Evolutionary conservation across 176 grass and related monocot species (phyloP), one percentile per base, ranked within the genome.

Genomic region (Oryza officinalis): DNA sequence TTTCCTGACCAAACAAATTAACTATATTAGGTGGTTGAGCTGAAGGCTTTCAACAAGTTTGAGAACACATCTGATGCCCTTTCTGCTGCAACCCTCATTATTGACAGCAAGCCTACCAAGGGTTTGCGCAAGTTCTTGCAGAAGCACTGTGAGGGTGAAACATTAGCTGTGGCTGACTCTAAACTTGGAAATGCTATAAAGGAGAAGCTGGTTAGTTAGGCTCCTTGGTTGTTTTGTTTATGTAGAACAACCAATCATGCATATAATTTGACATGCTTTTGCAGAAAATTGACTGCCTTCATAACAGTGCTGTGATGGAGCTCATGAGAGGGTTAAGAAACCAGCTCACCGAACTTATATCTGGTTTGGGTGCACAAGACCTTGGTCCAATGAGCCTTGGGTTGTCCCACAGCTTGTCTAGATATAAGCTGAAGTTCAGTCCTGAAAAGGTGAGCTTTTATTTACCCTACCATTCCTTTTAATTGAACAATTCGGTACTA

Each of bases 281-380:
- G 68, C 78, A 98, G 91, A 98, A 95, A 98, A 98, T 98, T 50
- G 92, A 98, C 64, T 98, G 95, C n/a, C 50, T 95, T 71, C 95
- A 98, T 60, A 98, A 87, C 46, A 88, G 72, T 90, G 87, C 89
- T 82, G 89, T 95, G 37, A 93, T 95, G 95, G 95, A 95, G 80
- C 79, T 98, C 40, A 95, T 98, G 95, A 95, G 95, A 74, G 95
- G 92, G 49, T 77, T 95, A n/a, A 77, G 92, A 40, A 98, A 74
- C 78, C 92, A 98, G 81, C 82, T 98, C 31, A 93, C 89, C 2
- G 95, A 98, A 38, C 95, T 98, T 54, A 93, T 95, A 72, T 88
- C 92, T 73, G 95, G 95, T 35, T 85, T 97, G 81, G 95, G 88
- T 26, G 69, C 83, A 67, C 95, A 94, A 82, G 92, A 97, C 79